A percentile compares a stretch with the other conserved stretches of the same genome.
Conservation (phyloP, 2,329 filamentous ascomycete genomes). For the Juglanconis sp. region DNA sequence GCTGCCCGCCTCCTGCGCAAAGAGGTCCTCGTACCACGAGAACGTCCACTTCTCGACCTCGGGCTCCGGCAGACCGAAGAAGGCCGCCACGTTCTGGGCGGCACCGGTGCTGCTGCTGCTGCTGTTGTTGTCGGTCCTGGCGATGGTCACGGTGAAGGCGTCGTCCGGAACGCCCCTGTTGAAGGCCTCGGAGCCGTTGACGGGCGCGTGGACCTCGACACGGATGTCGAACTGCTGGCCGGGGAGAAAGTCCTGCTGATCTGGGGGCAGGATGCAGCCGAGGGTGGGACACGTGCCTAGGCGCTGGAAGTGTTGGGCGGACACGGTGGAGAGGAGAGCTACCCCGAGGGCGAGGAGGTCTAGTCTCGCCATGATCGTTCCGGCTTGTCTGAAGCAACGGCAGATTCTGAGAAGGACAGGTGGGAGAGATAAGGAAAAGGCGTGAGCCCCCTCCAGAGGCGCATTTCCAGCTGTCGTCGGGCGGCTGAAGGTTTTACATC, state of each 20-base stretch:
- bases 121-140: slow-evolving; percentile 52
- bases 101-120: slow-evolving; percentile 38
- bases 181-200: slow-evolving; percentile 78
- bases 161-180: slow-evolving; percentile 66
- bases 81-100: slow-evolving; percentile 47
- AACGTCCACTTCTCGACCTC: slow-evolving; percentile 79
- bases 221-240: slow-evolving; percentile 83
- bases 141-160: slow-evolving; percentile 71
- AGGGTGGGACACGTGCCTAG: slow-evolving; percentile 57
- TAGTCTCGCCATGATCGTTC: neutral
- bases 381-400: neutral
- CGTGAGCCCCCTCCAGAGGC: neutral
- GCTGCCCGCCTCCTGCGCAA: slow-evolving; percentile 67
- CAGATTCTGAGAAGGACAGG: no score
- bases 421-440: neutral
- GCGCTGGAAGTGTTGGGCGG: slow-evolving; percentile 58
- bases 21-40: slow-evolving; percentile 81
- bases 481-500: neutral
- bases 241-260: slow-evolving; percentile 75
- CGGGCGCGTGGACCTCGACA: slow-evolving; percentile 75
- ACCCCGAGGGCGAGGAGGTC: slow-evolving; percentile 27
- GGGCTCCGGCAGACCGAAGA: slow-evolving; percentile 69
- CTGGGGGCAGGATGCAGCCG: slow-evolving; percentile 58
- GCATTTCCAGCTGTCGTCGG: neutral
- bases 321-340: slow-evolving; percentile 37